Percentiles rank a stretch among this genome's conserved stretches.
phyloP scores from a whole-genome alignment of 257 asterid genomes.

The Capsicum chinense region DNA sequence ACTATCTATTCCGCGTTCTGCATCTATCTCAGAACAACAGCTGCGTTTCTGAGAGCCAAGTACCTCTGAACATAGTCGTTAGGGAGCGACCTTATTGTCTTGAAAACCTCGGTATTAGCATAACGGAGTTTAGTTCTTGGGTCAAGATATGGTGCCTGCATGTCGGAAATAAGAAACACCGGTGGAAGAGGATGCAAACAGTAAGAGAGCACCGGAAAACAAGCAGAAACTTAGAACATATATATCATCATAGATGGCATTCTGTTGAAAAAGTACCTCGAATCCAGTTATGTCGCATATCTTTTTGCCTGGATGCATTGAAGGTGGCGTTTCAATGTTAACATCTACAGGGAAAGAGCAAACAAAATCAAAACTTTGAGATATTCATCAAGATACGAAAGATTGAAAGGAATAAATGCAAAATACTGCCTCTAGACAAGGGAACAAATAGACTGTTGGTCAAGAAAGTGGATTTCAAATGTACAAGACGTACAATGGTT shows the following conservation, averaged over 20 bases:
- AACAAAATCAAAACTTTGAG: neutral
- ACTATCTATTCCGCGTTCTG: neutral
- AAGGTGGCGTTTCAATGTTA: conserved; percentile 85
- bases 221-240: neutral
- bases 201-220: neutral
- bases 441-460: conserved; percentile 7
- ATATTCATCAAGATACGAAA: neutral
- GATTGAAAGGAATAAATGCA: neutral
- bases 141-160: conserved; percentile 92
- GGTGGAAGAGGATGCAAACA: no score
- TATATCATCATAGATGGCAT: neutral
- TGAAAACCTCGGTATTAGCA: conserved; percentile 86
- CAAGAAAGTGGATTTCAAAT: neutral
- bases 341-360: conserved; percentile 52
- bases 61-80: conserved; percentile 90
- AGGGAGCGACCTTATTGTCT: conserved; percentile 83
- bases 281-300: conserved; percentile 92
- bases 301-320: conserved; percentile 79
- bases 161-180: neutral
- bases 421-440: neutral
- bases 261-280: conserved; percentile 54
- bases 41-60: conserved; percentile 93
- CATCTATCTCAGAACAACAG: conserved; percentile 74
- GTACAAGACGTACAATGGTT: neutral
- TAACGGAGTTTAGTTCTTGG: conserved; percentile 95